A percentile compares a stretch with the other conserved stretches of the same genome.
Conservation (phyloP, 2,329 filamentous ascomycete genomes). For the Neospermospora avenae region DNA sequence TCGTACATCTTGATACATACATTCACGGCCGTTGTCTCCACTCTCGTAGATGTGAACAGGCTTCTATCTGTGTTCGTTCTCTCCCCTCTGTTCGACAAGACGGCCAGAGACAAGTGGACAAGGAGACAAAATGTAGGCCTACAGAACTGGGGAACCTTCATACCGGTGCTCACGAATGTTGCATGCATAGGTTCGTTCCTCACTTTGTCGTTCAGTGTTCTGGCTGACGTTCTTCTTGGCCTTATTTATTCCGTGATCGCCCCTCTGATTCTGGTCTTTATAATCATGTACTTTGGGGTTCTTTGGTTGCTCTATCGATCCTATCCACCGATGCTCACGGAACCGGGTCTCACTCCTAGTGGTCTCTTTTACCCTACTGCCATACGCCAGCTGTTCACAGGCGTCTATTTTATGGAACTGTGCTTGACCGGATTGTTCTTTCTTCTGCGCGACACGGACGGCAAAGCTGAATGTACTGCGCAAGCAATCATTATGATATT, state of each 20-base stretch:
- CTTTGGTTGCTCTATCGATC: neutral
- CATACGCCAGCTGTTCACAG: constrained; percentile 25
- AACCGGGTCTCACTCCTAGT: constrained; percentile 49
- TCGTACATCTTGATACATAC: constrained; percentile 26
- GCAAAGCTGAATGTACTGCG: constrained; percentile 16
- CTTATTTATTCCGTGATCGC: constrained; percentile 26
- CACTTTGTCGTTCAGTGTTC: neutral
- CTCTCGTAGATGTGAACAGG: constrained; percentile 9
- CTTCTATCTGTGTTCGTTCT: constrained; percentile 14
- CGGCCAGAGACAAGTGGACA: constrained; percentile 20
- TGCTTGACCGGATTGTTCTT: constrained; percentile 26
- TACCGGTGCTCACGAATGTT: constrained; percentile 25
- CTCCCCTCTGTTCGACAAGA: constrained; percentile 22
- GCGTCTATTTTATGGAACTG: constrained; percentile 27
- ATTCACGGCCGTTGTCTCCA: constrained; percentile 13
- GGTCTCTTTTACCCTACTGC: constrained; percentile 41
- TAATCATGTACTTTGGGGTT: neutral
- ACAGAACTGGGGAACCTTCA: constrained; percentile 22
- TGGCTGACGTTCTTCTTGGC: constrained; percentile 42
- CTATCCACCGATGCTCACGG: constrained; percentile 36
- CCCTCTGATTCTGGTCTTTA: constrained; percentile 3
- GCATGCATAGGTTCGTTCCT: constrained; percentile 24
- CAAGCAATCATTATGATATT: constrained; percentile 26
- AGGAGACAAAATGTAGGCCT: constrained; percentile 24
- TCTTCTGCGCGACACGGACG: constrained; percentile 22